Evolutionary conservation across 2,329 filamentous ascomycete genomes (phyloP), one percentile per base, ranked within the genome.

Genomic region (Scedosporium minutisporum): DNA sequence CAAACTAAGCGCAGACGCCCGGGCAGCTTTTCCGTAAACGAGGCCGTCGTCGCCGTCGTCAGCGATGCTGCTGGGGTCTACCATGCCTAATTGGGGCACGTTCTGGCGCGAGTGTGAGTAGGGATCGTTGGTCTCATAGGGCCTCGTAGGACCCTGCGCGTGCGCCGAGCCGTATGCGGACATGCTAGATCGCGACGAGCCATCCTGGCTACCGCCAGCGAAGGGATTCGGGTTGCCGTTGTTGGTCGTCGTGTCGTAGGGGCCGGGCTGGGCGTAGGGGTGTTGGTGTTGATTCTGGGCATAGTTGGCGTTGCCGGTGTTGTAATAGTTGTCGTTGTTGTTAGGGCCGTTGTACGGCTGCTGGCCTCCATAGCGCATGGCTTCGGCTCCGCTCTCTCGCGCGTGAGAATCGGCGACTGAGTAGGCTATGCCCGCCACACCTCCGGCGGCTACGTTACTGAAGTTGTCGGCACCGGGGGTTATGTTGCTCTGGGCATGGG

Each of bases 21-120:
- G 80, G 71, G 79, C 68, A 72, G 74, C 59, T 25, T 60, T 69
- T 71, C 73, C 76, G 67, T 83, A 87, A 4, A 83, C 80, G 60
- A 95, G 81, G 1, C 89, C 91, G 71, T 96, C 93, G 69, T 96
- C 93, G 29, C 90, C 91, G 70, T 97, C 93, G 71, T 96, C 93
- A 23, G 83, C 84, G 66, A 96, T 93, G 14, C 87, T 86, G 69
- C 89, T 85, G 2, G 92, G 91, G 71, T 96, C 87, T 64, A 95
- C 82, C 1, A 83, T 77, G 46, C 83, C 82, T 3, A 87, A 74
- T 7, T 77, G 73, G 25, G 80, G 75, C 64, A 81, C 25, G 18
- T n/a, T 25, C 12, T 48, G 18, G 29, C 48, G 60, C 48, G 60
- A 51, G 18, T 44, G 29, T 23, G 55, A 21, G 69, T 84, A 84